Base-by-base conservation (phyloP, 2,329 filamentous ascomycete genomes). In the Mycosphaerelloides madeirae region DNA sequence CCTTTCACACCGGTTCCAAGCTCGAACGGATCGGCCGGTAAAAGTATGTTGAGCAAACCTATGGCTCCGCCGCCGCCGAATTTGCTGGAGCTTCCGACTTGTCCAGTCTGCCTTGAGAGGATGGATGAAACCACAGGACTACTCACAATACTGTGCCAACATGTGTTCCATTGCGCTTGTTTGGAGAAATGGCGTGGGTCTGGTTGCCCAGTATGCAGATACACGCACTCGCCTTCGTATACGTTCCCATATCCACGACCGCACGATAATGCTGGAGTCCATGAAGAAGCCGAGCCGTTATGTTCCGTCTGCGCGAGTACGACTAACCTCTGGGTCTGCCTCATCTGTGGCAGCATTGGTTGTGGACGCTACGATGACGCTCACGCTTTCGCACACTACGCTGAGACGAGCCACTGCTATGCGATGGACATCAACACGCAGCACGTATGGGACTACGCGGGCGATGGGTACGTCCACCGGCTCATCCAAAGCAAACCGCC, bases 61-160 rank as follows among this genome's bases (percentile, higher is more conserved):
- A 68, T 79, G n/a, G 78, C 81, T 11, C 81, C 81, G n/a, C 80
- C 80, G 2, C 95, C 91, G 1, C 86, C 90, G 1, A 85, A 87
- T 38, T 75, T 97, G 1, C 78, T 95, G 42, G 93, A 98, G 68
- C 73, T 98, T 11, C 93, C 93, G 2, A 97, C 93, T 1, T 98
- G 93, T 54, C 90, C 93, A 0, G 93, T 98, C 8, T 98, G 93
- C 55, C 77, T 98, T 4, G 93, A 98, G 65, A 84, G 91, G 37
- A 98, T 98, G 93, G 93, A 98, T 60, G 91, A 97, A 64, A 96
- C 90, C 0, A 94, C 89, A 0, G 93, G 93, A 0, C 74, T 98
- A 2, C 80, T 98, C 62, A 98, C 93, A 1, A 97, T 97, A 31
- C 83, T 94, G 22, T 98, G 93, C 63, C 91, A 97, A 60, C 93